Evolutionary conservation across 2,329 filamentous ascomycete species (phyloP).

Genomic region (Catunica adiposa): DNA sequence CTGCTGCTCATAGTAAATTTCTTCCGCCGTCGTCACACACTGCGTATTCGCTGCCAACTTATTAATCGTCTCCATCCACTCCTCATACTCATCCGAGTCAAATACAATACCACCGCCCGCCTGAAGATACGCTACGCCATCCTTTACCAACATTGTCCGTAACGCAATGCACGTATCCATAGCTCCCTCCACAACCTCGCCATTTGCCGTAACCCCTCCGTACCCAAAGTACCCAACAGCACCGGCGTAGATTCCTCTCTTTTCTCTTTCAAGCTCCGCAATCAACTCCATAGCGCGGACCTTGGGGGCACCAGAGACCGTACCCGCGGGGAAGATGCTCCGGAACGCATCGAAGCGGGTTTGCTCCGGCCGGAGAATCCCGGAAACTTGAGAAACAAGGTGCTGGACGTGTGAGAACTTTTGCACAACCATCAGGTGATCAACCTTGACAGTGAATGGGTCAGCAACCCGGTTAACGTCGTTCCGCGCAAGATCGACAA

Average conservation of each 20-base stretch:
- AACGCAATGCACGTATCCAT: slow-evolving; percentile 79
- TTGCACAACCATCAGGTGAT: slow-evolving; percentile 86
- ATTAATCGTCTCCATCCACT: slow-evolving; percentile 87
- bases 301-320: slow-evolving; percentile 88
- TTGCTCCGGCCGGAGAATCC: slow-evolving; percentile 65
- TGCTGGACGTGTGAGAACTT: slow-evolving; percentile 96
- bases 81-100: slow-evolving; percentile 84
- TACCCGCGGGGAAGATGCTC: slow-evolving; percentile 92
- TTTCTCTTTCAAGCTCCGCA: slow-evolving; percentile 82
- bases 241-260: slow-evolving; percentile 86
- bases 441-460: slow-evolving; percentile 74
- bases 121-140: slow-evolving; percentile 81
- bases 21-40: slow-evolving; percentile 72
- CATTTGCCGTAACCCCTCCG: slow-evolving; percentile 48
- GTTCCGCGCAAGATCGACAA: slow-evolving; percentile 90
- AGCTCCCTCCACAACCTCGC: slow-evolving; percentile 52
- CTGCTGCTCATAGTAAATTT: slow-evolving; percentile 32
- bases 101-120: slow-evolving; percentile 82
- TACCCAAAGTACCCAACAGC: slow-evolving; percentile 97
- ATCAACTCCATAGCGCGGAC: slow-evolving; percentile 96
- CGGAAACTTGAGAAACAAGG: slow-evolving; percentile 87
- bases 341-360: slow-evolving; percentile 91
- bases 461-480: slow-evolving; percentile 94
- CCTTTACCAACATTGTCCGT: slow-evolving; percentile 87
- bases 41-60: slow-evolving; percentile 83